Evolutionary conservation across 2,329 filamentous ascomycete species (phyloP).

Genomic region (Pseudogymnoascus verrucosus): DNA sequence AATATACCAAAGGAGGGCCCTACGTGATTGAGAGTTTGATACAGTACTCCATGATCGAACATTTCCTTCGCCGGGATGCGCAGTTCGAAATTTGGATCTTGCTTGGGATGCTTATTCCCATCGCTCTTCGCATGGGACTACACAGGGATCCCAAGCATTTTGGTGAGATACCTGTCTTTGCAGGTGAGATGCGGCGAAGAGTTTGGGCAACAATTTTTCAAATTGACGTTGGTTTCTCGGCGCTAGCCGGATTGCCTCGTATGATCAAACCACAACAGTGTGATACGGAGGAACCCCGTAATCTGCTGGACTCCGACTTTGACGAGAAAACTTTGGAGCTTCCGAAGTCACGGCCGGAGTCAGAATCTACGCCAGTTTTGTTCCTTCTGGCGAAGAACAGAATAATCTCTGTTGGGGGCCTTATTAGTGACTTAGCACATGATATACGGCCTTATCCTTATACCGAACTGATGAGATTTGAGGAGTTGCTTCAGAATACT

Average conservation of each 20-base stretch:
- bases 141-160: conserved; percentile 73
- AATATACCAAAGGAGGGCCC: conserved; percentile 24
- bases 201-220: conserved; percentile 66
- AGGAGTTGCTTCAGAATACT: conserved; percentile 36
- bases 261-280: conserved; percentile 70
- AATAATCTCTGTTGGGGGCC: conserved; percentile 41
- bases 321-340: conserved; percentile 27
- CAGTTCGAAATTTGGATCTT: conserved; percentile 40
- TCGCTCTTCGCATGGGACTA: conserved; percentile 60
- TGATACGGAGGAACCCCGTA: conserved; percentile 67
- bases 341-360: conserved; percentile 24
- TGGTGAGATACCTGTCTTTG: conserved; percentile 61
- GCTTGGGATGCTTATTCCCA: conserved; percentile 44
- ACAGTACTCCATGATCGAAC: conserved; percentile 19
- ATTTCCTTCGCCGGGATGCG: conserved; percentile 26
- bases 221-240: conserved; percentile 69
- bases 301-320: conserved; percentile 39
- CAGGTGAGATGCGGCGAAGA: conserved; percentile 67
- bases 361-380: conserved; percentile 21
- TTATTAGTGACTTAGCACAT: conserved; percentile 45
- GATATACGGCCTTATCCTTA: conserved; percentile 40
- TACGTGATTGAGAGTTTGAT: conserved; percentile 25
- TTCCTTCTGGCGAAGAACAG: conserved; percentile 38
- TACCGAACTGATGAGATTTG: conserved; percentile 41
- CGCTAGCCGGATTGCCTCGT: conserved; percentile 51